Conservation (phyloP, 2,329 filamentous ascomycete species). For the Fusarium sp. region DNA sequence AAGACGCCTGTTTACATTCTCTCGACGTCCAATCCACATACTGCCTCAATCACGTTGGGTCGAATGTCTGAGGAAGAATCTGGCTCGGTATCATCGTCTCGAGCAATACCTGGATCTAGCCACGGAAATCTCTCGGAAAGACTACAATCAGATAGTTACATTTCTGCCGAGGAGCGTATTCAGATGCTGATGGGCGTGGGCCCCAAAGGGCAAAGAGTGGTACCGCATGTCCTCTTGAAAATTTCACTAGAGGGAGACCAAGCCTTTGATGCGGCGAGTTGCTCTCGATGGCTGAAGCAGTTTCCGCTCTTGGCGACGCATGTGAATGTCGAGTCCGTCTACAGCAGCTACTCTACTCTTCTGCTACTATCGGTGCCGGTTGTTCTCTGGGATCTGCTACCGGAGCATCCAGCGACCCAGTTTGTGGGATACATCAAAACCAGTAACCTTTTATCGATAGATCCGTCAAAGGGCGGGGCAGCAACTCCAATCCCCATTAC, state of each 20-base stretch:
- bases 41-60: constrained; percentile 44
- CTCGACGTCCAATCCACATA: constrained; percentile 44
- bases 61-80: constrained; percentile 39
- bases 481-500: constrained; percentile 44
- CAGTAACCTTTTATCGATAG: constrained; percentile 38
- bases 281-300: constrained; percentile 47
- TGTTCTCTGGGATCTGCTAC: constrained; percentile 44
- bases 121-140: constrained; percentile 41
- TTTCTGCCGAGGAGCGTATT: constrained; percentile 45
- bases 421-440: constrained; percentile 48
- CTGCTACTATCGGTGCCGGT: constrained; percentile 46
- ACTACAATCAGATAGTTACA: constrained; percentile 34
- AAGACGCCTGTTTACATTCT: constrained; percentile 47
- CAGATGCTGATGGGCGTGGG: constrained; percentile 39
- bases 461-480: constrained; percentile 21
- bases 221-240: constrained; percentile 45
- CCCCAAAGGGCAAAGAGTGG: constrained; percentile 40
- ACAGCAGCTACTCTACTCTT: constrained; percentile 45
- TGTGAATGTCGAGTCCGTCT: constrained; percentile 44
- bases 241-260: constrained; percentile 46
- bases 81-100: constrained; percentile 39
- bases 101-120: constrained; percentile 37
- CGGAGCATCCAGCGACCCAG: constrained; percentile 45
- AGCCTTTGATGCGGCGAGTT: constrained; percentile 44
- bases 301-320: constrained; percentile 47